Percentiles rank a stretch among this genome's conserved stretches.
Evolutionary conservation across 495 filamentous ascomycete genomes (phyloP).

Genomic region (Haplographium delicatum): DNA sequence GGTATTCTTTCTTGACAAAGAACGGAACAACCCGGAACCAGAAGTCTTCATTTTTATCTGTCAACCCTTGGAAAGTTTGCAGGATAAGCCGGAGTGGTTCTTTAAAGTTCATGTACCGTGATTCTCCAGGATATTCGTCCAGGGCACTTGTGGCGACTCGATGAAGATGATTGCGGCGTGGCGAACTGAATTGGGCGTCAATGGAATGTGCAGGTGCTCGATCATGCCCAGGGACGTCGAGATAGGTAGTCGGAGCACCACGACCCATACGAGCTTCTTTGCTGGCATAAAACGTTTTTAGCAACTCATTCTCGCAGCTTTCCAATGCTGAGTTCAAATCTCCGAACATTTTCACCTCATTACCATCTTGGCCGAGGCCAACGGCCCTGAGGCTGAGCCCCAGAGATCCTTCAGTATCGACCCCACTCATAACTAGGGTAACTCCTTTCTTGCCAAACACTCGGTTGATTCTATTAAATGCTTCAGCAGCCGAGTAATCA

Average conservation of each 20-base stretch:
- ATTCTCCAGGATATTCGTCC: conserved; percentile 35
- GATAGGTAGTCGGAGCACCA: conserved; percentile 30
- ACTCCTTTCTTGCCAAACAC: conserved; percentile 68
- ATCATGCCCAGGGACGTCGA: conserved; percentile 46
- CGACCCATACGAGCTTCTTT: conserved; percentile 36
- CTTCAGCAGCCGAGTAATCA: conserved; percentile 93
- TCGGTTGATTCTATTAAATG: conserved; percentile 85
- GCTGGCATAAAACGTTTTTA: conserved; percentile 73
- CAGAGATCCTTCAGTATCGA: conserved; percentile 65
- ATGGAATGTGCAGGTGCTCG: conserved; percentile 30
- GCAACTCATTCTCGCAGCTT: conserved; percentile 89
- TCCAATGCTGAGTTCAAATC: conserved; percentile 91
- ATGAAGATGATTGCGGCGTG: conserved; percentile 70
- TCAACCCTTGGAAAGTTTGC: conserved; percentile 85
- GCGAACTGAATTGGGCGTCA: conserved; percentile 63
- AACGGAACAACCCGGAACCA: conserved; percentile 76
- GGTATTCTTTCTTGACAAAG: conserved; percentile 61
- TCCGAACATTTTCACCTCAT: conserved; percentile 70
- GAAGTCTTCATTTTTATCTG: conserved; percentile 82
- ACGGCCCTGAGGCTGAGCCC: conserved; percentile 75
- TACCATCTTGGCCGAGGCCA: conserved; percentile 51
- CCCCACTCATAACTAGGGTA: conserved; percentile 73
- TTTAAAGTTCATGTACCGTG: conserved; percentile 74
- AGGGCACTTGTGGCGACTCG: conserved; percentile 71
- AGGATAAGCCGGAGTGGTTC: conserved; percentile 88